Conservation (phyloP, 2,329 filamentous ascomycete genomes). For the Leptographium flavum region DNA sequence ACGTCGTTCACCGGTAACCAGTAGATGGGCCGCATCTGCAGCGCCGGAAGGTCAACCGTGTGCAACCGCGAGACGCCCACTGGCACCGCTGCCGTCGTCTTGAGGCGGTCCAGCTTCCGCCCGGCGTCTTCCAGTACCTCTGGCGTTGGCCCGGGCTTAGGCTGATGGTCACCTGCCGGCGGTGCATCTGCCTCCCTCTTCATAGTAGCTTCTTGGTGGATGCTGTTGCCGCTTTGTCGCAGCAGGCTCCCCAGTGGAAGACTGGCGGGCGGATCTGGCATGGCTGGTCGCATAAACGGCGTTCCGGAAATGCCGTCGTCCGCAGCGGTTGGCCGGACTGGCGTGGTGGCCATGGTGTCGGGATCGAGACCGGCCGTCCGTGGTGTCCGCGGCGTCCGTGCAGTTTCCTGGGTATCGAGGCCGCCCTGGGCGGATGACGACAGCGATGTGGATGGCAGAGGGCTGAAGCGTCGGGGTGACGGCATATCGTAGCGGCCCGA, state of each 20-base stretch:
- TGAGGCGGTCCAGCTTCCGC: neutral
- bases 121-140: neutral
- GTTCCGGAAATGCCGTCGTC: constrained; percentile 40
- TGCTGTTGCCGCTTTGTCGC: constrained; percentile 7
- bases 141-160: neutral
- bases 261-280: constrained; percentile 16
- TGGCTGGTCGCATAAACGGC: constrained; percentile 35
- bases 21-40: constrained; percentile 93
- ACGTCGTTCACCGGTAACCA: constrained; percentile 92
- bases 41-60: constrained; percentile 65
- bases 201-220: neutral
- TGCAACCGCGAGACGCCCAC: constrained; percentile 87
- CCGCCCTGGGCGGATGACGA: neutral
- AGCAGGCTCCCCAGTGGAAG: constrained; percentile 15
- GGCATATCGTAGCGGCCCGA: neutral
- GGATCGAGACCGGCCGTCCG: neutral
- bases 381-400: neutral
- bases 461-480: neutral
- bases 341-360: neutral
- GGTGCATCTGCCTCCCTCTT: neutral
- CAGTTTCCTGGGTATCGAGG: too few species aligned
- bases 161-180: neutral
- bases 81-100: constrained; percentile 42
- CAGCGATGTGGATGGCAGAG: neutral
- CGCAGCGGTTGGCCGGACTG: constrained; percentile 15